phyloP scores from a whole-genome alignment of 129 eudicot species.

The Artemisia annua region DNA sequence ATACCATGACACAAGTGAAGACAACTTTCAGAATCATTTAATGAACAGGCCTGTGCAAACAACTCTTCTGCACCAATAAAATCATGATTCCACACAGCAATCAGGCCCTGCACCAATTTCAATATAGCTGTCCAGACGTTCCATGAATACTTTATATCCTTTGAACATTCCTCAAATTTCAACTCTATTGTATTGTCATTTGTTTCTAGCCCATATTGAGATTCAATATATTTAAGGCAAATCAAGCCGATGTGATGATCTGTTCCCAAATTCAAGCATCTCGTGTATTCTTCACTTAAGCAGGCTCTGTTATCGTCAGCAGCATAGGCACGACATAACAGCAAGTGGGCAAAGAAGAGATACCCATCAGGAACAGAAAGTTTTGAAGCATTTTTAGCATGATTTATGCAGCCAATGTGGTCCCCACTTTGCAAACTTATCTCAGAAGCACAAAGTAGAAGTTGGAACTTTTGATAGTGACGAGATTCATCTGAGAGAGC shows the following conservation, averaged over 20 bases:
- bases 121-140: constrained; percentile 67
- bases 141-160: constrained; percentile 53
- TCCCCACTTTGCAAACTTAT: constrained; percentile 64
- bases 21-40: constrained; percentile 64
- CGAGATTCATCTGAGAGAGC: constrained; percentile 53
- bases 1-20: constrained; percentile 85
- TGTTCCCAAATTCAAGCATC: constrained; percentile 65
- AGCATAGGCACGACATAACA: constrained; percentile 75
- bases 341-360: constrained; percentile 78
- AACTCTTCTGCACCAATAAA: constrained; percentile 67
- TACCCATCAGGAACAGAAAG: constrained; percentile 43
- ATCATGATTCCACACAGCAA: constrained; percentile 53
- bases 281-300: constrained; percentile 52
- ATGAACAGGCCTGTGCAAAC: constrained; percentile 69
- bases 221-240: constrained; percentile 59
- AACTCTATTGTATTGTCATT: constrained; percentile 37
- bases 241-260: constrained; percentile 78
- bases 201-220: constrained; percentile 44
- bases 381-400: constrained; percentile 58
- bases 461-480: constrained; percentile 65
- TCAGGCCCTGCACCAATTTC: constrained; percentile 67
- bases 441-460: constrained; percentile 79
- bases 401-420: constrained; percentile 44
- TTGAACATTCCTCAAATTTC: constrained; percentile 67
- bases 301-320: constrained; percentile 39